Percentiles rank a stretch among this genome's conserved stretches.
Evolutionary conservation across 306 rosid genomes (phyloP).

Genomic region (Canavalia ensiformis): DNA sequence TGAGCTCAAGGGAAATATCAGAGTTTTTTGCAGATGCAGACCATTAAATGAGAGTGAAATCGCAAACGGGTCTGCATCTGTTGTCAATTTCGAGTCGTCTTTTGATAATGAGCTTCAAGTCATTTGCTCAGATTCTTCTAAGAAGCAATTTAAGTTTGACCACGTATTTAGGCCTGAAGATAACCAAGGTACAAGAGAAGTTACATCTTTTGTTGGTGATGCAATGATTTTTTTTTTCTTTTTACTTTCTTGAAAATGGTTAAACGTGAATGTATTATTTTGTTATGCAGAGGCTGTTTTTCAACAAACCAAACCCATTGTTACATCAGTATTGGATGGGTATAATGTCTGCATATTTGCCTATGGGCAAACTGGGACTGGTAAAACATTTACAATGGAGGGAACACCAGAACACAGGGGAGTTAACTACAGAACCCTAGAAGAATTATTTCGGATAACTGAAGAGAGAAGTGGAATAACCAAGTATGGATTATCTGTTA

Average conservation of each 20-base stretch:
- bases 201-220: slow-evolving; percentile 23
- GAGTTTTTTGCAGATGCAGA: slow-evolving; percentile 97
- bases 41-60: slow-evolving; percentile 77
- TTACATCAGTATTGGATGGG: slow-evolving; percentile 95
- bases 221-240: not conserved
- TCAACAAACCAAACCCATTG: slow-evolving; percentile 80
- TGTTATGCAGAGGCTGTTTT: slow-evolving; percentile 79
- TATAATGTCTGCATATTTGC: slow-evolving; percentile 96
- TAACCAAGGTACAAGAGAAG: slow-evolving; percentile 72
- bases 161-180: slow-evolving; percentile 84
- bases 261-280: slow-evolving; percentile 20
- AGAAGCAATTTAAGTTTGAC: slow-evolving; percentile 91
- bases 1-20: slow-evolving; percentile 90
- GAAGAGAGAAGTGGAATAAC: slow-evolving; percentile 74
- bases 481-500: slow-evolving; percentile 83
- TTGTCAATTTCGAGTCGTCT: slow-evolving; percentile 80
- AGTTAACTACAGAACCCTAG: slow-evolving; percentile 92
- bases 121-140: slow-evolving; percentile 82
- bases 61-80: slow-evolving; percentile 61
- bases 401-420: slow-evolving; percentile 92
- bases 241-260: slow-evolving; percentile 4
- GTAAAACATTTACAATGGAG: slow-evolving; percentile 98
- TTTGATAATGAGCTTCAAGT: slow-evolving; percentile 85
- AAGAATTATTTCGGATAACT: slow-evolving; percentile 76
- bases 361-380: slow-evolving; percentile 99